Conservation (phyloP, 2,329 filamentous ascomycete genomes). For the Teratosphaeria viscida region DNA sequence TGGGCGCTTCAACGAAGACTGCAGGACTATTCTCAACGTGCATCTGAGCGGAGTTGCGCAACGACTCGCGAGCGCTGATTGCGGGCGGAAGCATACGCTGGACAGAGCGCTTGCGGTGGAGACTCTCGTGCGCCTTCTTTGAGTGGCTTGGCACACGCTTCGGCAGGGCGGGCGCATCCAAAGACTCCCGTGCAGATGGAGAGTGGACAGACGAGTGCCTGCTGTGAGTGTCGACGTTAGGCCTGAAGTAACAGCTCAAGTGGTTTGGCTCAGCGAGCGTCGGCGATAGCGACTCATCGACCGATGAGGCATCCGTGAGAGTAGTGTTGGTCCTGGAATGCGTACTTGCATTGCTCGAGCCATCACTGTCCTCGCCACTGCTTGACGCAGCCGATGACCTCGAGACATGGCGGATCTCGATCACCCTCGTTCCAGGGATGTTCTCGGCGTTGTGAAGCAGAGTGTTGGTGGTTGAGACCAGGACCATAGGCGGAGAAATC, state of each 20-base stretch:
- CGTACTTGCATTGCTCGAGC: conserved; percentile 30
- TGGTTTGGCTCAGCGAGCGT: conserved; percentile 44
- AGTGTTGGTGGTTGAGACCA: conserved; percentile 93
- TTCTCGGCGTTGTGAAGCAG: conserved; percentile 91
- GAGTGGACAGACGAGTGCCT: conserved; percentile 44
- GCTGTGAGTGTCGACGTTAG: conserved; percentile 28
- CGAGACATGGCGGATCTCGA: conserved; percentile 15
- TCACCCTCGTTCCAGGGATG: conserved; percentile 36
- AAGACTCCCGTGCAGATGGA: conserved; percentile 37
- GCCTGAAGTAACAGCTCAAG: conserved; percentile 47
- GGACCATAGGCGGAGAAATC: conserved; percentile 79
- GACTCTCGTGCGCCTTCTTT: conserved; percentile 69
- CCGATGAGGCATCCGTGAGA: conserved; percentile 54
- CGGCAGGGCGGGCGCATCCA: conserved; percentile 58
- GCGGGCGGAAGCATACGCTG: conserved; percentile 31
- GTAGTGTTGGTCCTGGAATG: conserved; percentile 55
- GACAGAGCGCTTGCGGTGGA: conserved; percentile 59
- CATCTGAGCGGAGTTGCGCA: conserved; percentile 40
- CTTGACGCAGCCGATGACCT: conserved; percentile 40
- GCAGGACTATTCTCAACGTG: conserved; percentile 20
- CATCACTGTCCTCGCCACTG: conserved; percentile 62
- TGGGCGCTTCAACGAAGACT: conserved; percentile 32
- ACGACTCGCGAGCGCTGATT: conserved; percentile 31
- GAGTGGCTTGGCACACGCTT: conserved; percentile 76
- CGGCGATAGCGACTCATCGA: conserved; percentile 31